phyloP scores from a whole-genome alignment of 805 yeast species.

The Candida ficus region DNA sequence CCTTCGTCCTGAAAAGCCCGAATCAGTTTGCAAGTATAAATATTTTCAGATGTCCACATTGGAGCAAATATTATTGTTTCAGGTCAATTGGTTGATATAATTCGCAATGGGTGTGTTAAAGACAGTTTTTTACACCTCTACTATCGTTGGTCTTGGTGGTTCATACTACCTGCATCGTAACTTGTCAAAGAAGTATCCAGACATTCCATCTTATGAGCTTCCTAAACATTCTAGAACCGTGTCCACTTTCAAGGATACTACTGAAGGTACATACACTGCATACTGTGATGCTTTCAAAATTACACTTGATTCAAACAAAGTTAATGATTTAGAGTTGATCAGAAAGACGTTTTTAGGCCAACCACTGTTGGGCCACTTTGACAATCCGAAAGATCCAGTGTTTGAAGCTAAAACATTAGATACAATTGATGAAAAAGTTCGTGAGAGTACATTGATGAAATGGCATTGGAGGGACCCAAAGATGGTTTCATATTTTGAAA shows the following conservation, averaged over 20 bases:
- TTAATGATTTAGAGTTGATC: neutral
- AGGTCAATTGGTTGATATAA: no score
- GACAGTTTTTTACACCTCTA: conserved; percentile 13
- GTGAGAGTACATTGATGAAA: conserved; percentile 3
- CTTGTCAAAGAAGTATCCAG: conserved; percentile 14
- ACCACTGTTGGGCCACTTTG: neutral
- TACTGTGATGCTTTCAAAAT: conserved; percentile 19
- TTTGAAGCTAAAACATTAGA: neutral
- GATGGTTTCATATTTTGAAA: conserved; percentile 12
- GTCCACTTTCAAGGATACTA: conserved; percentile 6
- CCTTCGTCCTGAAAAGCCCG: neutral
- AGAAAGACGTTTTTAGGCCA: conserved; percentile 1
- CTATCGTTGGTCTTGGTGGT: conserved; percentile 11
- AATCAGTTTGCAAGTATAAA: no score
- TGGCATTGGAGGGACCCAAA: conserved; percentile 4
- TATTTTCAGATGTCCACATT: no score
- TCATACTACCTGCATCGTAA: conserved; percentile 14
- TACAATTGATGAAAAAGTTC: neutral
- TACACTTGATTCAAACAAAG: conserved; percentile 4
- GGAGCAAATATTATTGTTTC: no score
- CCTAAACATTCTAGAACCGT: conserved; percentile 13
- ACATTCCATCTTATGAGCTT: conserved; percentile 16
- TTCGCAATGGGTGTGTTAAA: conserved; percentile 7
- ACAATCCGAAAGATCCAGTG: neutral
- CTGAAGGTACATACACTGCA: conserved; percentile 12